These are phyloP conservation scores for Mucor circinelloides DNA, from an alignment of 371 early-diverging fungal species.

Conservation along the genomic window DNA sequence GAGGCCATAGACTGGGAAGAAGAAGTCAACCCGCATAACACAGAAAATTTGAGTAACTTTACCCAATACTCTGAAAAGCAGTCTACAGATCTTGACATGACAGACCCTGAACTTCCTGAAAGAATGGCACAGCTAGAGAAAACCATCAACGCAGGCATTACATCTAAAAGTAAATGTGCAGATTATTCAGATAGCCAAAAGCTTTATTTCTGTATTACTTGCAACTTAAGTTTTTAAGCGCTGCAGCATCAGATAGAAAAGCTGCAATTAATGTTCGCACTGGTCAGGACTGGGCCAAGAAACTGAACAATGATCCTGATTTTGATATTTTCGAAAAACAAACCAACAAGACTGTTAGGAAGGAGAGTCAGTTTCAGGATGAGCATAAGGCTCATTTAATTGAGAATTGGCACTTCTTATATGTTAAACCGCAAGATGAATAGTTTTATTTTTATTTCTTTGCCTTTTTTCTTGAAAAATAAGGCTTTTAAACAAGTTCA, in stretches of 20 bases:
- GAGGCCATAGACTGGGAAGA: not conserved
- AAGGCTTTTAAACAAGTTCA: too few species aligned
- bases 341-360: not conserved
- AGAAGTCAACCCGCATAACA: not conserved
- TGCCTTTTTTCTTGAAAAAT: too few species aligned
- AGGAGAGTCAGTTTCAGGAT: conserved; percentile 7
- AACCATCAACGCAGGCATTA: too few species aligned
- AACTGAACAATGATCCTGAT: conserved; percentile 5
- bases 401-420: too few species aligned
- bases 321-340: conserved; percentile 16
- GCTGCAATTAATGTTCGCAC: not conserved
- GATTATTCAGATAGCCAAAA: too few species aligned
- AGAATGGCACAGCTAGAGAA: too few species aligned
- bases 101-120: too few species aligned
- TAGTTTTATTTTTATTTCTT: too few species aligned
- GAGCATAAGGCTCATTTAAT: conserved; percentile 9
- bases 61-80: not conserved
- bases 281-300: conserved; percentile 6
- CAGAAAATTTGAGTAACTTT: not conserved
- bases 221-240: not conserved
- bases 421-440: too few species aligned
- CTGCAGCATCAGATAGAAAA: conserved; percentile 2
- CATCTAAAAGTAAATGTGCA: too few species aligned
- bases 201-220: too few species aligned
- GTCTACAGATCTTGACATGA: not conserved